Evolutionary conservation across 2,329 filamentous ascomycete species (phyloP).

Genomic region (Calonectria pteridis): DNA sequence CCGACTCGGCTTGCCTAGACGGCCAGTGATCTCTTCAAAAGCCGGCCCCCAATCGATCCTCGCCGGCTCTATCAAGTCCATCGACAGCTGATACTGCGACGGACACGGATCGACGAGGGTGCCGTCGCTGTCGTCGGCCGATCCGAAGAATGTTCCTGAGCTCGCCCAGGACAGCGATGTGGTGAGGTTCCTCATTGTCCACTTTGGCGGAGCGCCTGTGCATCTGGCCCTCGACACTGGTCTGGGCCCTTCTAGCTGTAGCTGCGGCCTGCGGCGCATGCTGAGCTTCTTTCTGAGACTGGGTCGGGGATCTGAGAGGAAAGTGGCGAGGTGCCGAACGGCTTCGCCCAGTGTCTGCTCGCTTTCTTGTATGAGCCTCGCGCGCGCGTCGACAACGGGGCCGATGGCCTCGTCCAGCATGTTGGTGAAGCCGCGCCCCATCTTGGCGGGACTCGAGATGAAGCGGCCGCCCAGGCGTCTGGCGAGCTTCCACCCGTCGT

Average conservation of each 20-base stretch:
- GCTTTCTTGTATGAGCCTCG: slow-evolving; percentile 30
- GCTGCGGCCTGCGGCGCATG: not conserved
- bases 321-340: slow-evolving; percentile 18
- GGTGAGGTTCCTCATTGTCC: slow-evolving; percentile 29
- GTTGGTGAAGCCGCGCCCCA: slow-evolving; percentile 12
- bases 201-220: slow-evolving; percentile 29
- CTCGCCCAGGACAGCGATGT: slow-evolving; percentile 14
- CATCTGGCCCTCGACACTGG: slow-evolving; percentile 17
- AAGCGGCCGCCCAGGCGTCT: slow-evolving; percentile 27
- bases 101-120: slow-evolving; percentile 29
- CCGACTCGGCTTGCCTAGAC: not conserved
- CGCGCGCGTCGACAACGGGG: slow-evolving; percentile 31
- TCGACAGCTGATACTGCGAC: slow-evolving; percentile 29
- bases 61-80: slow-evolving; percentile 29
- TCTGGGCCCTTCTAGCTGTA: not conserved
- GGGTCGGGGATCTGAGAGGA: not conserved
- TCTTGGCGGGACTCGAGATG: slow-evolving; percentile 22
- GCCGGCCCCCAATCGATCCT: slow-evolving; percentile 28
- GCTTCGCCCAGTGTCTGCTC: slow-evolving; percentile 29
- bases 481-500: slow-evolving; percentile 29
- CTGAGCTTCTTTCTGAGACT: slow-evolving; percentile 14
- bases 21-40: slow-evolving; percentile 9
- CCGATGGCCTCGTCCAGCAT: slow-evolving; percentile 24
- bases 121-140: slow-evolving; percentile 17
- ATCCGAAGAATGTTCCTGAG: not conserved